Evolutionary conservation across 495 filamentous ascomycete species (phyloP).

Genomic region (Sphaerosporella brunnea): DNA sequence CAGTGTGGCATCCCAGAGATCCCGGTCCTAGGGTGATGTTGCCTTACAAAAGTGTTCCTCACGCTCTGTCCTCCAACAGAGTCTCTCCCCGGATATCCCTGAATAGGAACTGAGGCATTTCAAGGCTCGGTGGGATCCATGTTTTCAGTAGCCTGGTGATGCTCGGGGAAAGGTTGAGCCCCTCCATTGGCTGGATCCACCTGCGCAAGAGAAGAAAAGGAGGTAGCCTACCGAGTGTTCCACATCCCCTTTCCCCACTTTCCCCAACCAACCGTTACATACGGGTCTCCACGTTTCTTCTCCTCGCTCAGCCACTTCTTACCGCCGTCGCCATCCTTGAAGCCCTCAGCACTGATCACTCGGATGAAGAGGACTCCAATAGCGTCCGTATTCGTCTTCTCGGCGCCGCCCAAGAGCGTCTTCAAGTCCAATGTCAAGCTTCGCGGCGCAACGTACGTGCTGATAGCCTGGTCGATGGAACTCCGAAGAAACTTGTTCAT

Average conservation of each 20-base stretch:
- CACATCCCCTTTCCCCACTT: slow-evolving; percentile 6
- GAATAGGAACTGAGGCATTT: too few relatives aligned
- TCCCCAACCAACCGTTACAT: slow-evolving; percentile 11
- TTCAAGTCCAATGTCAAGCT: slow-evolving; percentile 49
- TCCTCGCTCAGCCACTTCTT: slow-evolving; percentile 28
- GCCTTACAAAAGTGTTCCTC: too few relatives aligned
- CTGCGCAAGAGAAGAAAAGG: slow-evolving; percentile 1
- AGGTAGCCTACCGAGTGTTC: slow-evolving; percentile 2
- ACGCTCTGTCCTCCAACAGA: too few relatives aligned
- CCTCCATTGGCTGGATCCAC: too few relatives aligned
- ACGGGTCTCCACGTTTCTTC: slow-evolving; percentile 45
- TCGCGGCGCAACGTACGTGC: slow-evolving; percentile 55
- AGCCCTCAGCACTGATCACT: slow-evolving; percentile 43
- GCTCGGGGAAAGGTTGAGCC: too few relatives aligned
- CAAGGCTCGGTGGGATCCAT: too few relatives aligned
- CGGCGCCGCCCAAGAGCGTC: slow-evolving; percentile 51
- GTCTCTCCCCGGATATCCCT: too few relatives aligned
- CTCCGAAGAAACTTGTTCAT: slow-evolving; percentile 52
- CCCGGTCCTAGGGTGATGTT: too few relatives aligned
- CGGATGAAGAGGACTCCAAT: slow-evolving; percentile 42
- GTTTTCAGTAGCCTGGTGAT: too few relatives aligned
- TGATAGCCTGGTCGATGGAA: slow-evolving; percentile 49
- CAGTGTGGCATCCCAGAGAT: too few relatives aligned
- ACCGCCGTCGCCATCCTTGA: slow-evolving; percentile 43
- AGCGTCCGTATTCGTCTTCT: slow-evolving; percentile 49